Evolutionary conservation across 2,329 filamentous ascomycete genomes (phyloP).

Genomic region (Fusarium sororula): DNA sequence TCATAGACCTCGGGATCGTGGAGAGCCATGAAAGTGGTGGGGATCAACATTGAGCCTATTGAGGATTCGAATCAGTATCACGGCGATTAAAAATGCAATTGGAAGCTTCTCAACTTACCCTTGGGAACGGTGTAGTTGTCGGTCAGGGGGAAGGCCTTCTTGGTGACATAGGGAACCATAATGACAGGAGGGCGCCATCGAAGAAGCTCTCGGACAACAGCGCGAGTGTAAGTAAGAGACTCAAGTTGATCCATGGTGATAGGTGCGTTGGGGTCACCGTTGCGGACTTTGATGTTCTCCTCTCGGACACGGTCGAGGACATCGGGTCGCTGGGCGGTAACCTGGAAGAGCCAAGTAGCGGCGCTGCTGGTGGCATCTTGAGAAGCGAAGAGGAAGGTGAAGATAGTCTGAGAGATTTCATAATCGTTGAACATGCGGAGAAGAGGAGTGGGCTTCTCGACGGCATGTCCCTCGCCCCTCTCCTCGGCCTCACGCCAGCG

Average conservation of each 20-base stretch:
- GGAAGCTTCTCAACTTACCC: slow-evolving; percentile 56
- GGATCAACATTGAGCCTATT: slow-evolving; percentile 88
- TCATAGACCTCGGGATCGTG: slow-evolving; percentile 94
- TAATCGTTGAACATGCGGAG: slow-evolving; percentile 89
- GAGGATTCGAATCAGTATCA: slow-evolving; percentile 27
- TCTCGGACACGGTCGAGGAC: slow-evolving; percentile 88
- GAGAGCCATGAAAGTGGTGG: slow-evolving; percentile 87
- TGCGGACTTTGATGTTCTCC: slow-evolving; percentile 82
- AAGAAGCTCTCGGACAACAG: slow-evolving; percentile 88
- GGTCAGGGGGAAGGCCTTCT: slow-evolving; percentile 94
- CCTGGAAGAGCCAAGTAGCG: slow-evolving; percentile 94
- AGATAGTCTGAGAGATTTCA: slow-evolving; percentile 92
- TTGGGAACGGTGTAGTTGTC: slow-evolving; percentile 91
- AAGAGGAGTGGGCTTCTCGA: slow-evolving; percentile 83
- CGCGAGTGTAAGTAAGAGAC: slow-evolving; percentile 87
- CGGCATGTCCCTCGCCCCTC: slow-evolving; percentile 73
- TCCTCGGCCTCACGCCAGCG: slow-evolving; percentile 82
- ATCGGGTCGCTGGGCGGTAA: slow-evolving; percentile 93
- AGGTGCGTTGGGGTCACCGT: slow-evolving; percentile 75
- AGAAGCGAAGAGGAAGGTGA: slow-evolving; percentile 96
- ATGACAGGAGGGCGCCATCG: slow-evolving; percentile 95
- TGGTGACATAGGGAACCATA: slow-evolving; percentile 95
- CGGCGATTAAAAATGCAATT: background rate
- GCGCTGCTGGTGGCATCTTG: slow-evolving; percentile 97
- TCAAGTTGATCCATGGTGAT: slow-evolving; percentile 89